Evolutionary conservation across 225 moss, liverwort and hornwort species (phyloP), one percentile per base, ranked within the genome.

Genomic region (Climacium dendroides): DNA sequence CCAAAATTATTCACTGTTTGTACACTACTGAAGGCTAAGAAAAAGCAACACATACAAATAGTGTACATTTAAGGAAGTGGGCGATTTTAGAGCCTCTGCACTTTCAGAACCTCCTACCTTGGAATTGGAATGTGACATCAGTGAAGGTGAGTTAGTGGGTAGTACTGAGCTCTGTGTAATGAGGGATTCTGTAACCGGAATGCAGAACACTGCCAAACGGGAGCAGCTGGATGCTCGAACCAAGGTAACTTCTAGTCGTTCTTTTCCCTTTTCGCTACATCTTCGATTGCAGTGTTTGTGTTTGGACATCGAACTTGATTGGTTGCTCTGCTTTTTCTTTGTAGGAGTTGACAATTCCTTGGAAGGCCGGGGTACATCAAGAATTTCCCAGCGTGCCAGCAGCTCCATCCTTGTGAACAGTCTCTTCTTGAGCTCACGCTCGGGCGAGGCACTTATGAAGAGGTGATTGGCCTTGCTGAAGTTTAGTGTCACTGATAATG

Each of bases 151-250:
- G n/a, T n/a, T n/a, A n/a, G n/a, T n/a, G 55, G 55, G 72, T 77
- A 70, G 61, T 72, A 25, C 62, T 24, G 80, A 57, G 84, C 79
- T 67, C 43, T 48, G 78, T 67, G 87, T 92, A 59, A 77, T 87
- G 52, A 85, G 78, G 84, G 63, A 52, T 65, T 89, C 43, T 67
- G 60, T 90, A 76, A 87, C 39, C 90, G 98, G 98, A 87, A 97
- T 99, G 69, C 88, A 93, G 89, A 99, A 99, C 76, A 94, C 92
- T 81, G 95, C 97, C 71, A 99, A 99, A 87, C 92, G 99, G 94
- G 98, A 99, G 94, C 98, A 99, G 89, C 91, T 99, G 80, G 98
- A 99, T 90, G 95, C 99, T 52, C 89, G 97, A 30, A 99, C 96
- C 35, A 99, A 99, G 95, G 98, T 90, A 85, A 81, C 37, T 60